These are phyloP conservation scores for Eucalyptus regnans DNA, from an alignment of 345 rosid species.

Conservation along the genomic window DNA sequence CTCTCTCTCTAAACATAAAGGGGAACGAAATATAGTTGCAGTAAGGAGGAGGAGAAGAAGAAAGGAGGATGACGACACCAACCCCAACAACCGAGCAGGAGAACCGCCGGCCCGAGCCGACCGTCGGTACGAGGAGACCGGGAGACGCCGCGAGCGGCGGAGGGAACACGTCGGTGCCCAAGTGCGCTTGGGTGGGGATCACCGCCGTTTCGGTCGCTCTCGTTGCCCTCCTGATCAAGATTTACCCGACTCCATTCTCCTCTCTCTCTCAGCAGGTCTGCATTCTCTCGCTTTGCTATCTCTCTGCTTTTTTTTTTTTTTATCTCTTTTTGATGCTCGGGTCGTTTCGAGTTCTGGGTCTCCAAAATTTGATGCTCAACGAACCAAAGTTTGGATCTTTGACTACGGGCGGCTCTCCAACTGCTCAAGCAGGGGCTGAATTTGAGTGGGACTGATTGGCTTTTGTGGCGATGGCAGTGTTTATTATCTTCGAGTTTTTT, in stretches of 20 bases:
- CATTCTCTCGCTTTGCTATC: background rate
- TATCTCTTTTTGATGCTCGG: background rate
- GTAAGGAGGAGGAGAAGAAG: background rate
- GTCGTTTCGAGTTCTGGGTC: background rate
- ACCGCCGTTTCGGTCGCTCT: constrained; percentile 26
- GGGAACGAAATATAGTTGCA: background rate
- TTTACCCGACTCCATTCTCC: constrained; percentile 13
- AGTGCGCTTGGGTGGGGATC: constrained; percentile 16
- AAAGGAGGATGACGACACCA: background rate
- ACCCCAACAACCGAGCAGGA: background rate
- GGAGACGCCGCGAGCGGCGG: background rate
- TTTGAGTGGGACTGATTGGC: background rate
- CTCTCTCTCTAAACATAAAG: background rate
- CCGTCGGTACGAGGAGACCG: background rate
- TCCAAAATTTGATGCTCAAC: background rate
- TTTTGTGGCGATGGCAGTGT: background rate
- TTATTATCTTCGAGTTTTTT: background rate
- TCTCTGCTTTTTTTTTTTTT: background rate
- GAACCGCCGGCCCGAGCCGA: background rate
- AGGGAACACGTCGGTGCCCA: background rate
- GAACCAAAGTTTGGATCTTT: background rate
- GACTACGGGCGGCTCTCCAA: background rate
- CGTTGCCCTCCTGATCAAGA: constrained; percentile 32
- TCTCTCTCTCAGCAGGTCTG: constrained; percentile 22
- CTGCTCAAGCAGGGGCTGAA: background rate